These are phyloP conservation scores for Rhizophagus clarus DNA, from an alignment of 192 early-diverging fungal genomes.

Conservation along the genomic window DNA sequence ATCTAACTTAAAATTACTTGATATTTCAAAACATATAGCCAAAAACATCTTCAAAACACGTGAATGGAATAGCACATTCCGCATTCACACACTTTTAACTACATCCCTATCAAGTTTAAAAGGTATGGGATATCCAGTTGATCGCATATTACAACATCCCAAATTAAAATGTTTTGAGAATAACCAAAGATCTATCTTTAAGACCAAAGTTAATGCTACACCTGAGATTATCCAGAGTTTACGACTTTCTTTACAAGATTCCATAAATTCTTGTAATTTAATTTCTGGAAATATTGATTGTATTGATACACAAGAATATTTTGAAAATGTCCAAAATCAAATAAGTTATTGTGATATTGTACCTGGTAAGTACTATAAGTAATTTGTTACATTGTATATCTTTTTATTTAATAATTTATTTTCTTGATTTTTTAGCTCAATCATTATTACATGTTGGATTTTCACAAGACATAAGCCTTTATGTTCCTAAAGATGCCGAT, in stretches of 20 bases:
- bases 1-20: slow-evolving; percentile 36
- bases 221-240: background rate
- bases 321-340: slow-evolving; percentile 29
- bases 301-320: slow-evolving; percentile 34
- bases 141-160: slow-evolving; percentile 54
- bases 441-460: slow-evolving; percentile 47
- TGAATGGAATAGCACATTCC: background rate
- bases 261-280: slow-evolving; percentile 38
- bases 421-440: too few species aligned
- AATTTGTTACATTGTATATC: background rate
- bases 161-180: slow-evolving; percentile 28
- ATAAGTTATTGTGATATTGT: slow-evolving; percentile 55
- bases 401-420: too few species aligned
- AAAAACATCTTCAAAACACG: slow-evolving; percentile 1
- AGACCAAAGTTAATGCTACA: background rate
- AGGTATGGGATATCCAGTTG: slow-evolving; percentile 53
- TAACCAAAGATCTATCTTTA: slow-evolving; percentile 13
- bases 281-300: slow-evolving; percentile 33
- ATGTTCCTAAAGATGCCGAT: slow-evolving; percentile 40
- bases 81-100: background rate
- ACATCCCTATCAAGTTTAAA: background rate
- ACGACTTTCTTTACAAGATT: background rate
- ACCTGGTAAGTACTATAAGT: slow-evolving; percentile 37
- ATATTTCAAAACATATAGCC: background rate
- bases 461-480: slow-evolving; percentile 39